phyloP scores from a whole-genome alignment of 495 filamentous ascomycete species.

The Tuber magnatum region DNA sequence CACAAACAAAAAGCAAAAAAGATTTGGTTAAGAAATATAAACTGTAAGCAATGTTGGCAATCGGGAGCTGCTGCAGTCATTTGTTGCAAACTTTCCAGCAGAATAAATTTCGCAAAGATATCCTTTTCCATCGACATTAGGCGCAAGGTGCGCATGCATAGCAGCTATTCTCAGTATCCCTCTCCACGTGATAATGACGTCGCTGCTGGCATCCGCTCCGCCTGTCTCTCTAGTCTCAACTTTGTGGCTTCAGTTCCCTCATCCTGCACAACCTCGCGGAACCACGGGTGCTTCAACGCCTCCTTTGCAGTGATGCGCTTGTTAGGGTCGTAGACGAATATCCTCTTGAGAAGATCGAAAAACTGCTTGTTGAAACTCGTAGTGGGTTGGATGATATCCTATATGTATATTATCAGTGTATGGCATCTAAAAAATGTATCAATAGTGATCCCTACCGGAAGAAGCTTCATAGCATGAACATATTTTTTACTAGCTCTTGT shows the following conservation, averaged over 20 bases:
- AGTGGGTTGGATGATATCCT: slow-evolving; percentile 84
- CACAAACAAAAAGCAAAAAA: background rate
- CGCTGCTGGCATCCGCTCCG: slow-evolving; percentile 37
- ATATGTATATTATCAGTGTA: slow-evolving; percentile 15
- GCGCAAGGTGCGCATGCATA: background rate
- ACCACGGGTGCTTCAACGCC: slow-evolving; percentile 89
- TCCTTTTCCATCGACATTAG: background rate
- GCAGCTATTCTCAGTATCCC: background rate
- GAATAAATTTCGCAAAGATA: background rate
- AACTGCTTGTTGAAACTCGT: slow-evolving; percentile 76
- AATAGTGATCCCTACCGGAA: slow-evolving; percentile 56
- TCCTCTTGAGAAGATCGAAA: slow-evolving; percentile 76
- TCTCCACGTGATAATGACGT: background rate
- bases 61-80: background rate
- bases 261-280: slow-evolving; percentile 74
- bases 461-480: slow-evolving; percentile 86
- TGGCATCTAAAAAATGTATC: background rate
- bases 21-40: slow-evolving; percentile 4
- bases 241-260: slow-evolving; percentile 90
- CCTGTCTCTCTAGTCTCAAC: slow-evolving; percentile 54
- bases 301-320: slow-evolving; percentile 85
- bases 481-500: slow-evolving; percentile 84
- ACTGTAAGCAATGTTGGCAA: background rate
- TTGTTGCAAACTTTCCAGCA: background rate
- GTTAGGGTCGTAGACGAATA: slow-evolving; percentile 92